These are phyloP conservation scores for Vigna reflexopilosa DNA, from an alignment of 306 rosid species.

Conservation along the genomic window DNA sequence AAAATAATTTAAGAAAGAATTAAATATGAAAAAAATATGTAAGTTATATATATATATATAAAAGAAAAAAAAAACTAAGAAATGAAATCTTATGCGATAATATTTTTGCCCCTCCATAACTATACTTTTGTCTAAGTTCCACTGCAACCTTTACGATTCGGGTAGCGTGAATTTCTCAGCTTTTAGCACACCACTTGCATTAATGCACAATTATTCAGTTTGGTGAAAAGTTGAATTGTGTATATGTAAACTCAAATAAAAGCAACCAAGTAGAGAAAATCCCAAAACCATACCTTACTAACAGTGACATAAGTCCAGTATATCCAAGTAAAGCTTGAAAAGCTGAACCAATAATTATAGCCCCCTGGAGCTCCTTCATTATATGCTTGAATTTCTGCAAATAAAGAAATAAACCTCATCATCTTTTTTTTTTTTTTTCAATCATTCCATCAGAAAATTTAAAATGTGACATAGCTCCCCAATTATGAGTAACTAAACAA, in stretches of 20 bases:
- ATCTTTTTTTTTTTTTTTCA: background rate
- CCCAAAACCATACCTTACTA: constrained; percentile 68
- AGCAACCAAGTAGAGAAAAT: constrained; percentile 26
- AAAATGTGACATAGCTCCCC: background rate
- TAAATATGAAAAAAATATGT: too few relatives aligned
- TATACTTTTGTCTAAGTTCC: constrained; percentile 14
- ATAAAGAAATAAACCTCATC: constrained; percentile 35
- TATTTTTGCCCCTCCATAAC: background rate
- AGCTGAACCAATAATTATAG: constrained; percentile 85
- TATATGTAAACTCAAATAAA: constrained; percentile 2
- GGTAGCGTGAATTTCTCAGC: constrained; percentile 21
- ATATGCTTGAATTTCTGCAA: constrained; percentile 90
- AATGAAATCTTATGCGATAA: background rate
- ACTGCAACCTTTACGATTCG: background rate
- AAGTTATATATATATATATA: too few relatives aligned
- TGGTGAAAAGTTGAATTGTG: constrained; percentile 20
- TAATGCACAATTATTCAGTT: background rate
- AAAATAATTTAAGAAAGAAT: too few relatives aligned
- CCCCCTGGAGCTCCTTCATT: constrained; percentile 99
- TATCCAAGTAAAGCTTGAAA: constrained; percentile 95
- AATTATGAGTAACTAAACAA: background rate
- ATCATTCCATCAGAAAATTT: constrained; percentile 4
- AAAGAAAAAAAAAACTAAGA: background rate
- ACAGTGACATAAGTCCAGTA: constrained; percentile 88
- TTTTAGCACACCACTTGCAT: background rate